Percentiles rank a stretch among this genome's conserved stretches.
phyloP scores from a whole-genome alignment of 768 basidiomycete species.

The Pisolithus orientalis region DNA sequence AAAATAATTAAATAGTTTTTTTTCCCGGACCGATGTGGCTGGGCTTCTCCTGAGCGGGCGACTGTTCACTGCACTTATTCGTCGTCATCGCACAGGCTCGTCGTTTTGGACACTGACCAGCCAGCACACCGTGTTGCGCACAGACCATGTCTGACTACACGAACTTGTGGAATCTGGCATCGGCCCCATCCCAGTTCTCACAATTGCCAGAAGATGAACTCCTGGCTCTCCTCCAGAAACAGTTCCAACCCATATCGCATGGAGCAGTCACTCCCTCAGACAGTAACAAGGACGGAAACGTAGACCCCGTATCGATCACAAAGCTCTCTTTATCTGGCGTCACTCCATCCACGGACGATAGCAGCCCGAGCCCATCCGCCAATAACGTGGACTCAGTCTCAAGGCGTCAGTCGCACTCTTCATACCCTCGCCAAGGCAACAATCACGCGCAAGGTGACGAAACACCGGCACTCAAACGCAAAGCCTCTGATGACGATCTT shows the following conservation, averaged over 20 bases:
- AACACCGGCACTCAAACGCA: slow-evolving; percentile 62
- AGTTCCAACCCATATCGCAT: slow-evolving; percentile 38
- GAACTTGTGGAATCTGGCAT: slow-evolving; percentile 62
- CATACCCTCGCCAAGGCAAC: slow-evolving; percentile 12
- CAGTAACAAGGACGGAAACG: slow-evolving; percentile 31
- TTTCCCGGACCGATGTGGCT: slow-evolving; percentile 5
- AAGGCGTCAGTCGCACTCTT: slow-evolving; percentile 9
- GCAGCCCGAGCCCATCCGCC: slow-evolving; percentile 71
- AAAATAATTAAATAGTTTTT: neutral
- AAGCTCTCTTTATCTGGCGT: slow-evolving; percentile 42
- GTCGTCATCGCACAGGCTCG: neutral
- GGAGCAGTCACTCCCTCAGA: slow-evolving; percentile 11
- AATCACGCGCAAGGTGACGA: slow-evolving; percentile 27
- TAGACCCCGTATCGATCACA: slow-evolving; percentile 57
- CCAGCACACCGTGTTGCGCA: neutral
- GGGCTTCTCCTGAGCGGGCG: slow-evolving; percentile 1
- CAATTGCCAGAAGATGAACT: slow-evolving; percentile 73
- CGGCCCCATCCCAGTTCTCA: slow-evolving; percentile 47
- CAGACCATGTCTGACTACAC: slow-evolving; percentile 22
- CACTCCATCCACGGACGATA: slow-evolving; percentile 67
- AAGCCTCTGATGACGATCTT: slow-evolving; percentile 62
- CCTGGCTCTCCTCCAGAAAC: slow-evolving; percentile 69
- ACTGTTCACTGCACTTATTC: neutral
- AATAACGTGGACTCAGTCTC: slow-evolving; percentile 28
- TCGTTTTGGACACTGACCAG: neutral